Evolutionary conservation across 2,329 filamentous ascomycete species (phyloP).

Genomic region (Fusarium equiseti): DNA sequence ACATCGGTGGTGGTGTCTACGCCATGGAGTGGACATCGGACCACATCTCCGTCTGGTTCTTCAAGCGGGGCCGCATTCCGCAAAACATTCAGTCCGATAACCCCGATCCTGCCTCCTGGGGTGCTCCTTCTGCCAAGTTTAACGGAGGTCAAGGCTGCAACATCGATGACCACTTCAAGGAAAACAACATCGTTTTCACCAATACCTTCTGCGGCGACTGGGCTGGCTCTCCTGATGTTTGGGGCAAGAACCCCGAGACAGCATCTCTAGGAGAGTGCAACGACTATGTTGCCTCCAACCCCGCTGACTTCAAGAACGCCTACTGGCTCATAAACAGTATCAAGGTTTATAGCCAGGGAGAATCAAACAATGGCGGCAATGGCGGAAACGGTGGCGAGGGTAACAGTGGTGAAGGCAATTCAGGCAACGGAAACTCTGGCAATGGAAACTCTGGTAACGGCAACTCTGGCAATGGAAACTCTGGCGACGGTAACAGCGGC

Average conservation of each 20-base stretch:
- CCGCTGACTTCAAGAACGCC: conserved; percentile 75
- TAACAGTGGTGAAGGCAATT: conserved; percentile 1
- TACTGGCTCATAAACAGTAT: conserved; percentile 84
- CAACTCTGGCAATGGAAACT: background rate
- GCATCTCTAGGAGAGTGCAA: conserved; percentile 74
- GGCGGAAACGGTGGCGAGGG: background rate
- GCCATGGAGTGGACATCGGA: conserved; percentile 80
- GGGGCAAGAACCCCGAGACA: conserved; percentile 69
- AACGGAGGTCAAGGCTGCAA: conserved; percentile 74
- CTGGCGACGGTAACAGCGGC: background rate
- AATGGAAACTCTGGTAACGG: background rate
- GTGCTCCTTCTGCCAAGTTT: conserved; percentile 76
- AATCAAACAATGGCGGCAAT: conserved; percentile 3
- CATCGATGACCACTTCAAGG: conserved; percentile 75
- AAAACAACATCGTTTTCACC: conserved; percentile 83
- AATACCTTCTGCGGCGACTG: conserved; percentile 90
- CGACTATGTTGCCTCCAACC: conserved; percentile 78
- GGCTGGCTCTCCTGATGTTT: conserved; percentile 75
- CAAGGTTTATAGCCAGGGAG: conserved; percentile 65
- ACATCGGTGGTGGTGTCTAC: conserved; percentile 75
- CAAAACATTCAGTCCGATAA: conserved; percentile 68
- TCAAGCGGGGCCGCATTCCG: conserved; percentile 75
- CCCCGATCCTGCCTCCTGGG: conserved; percentile 78
- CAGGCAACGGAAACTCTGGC: background rate
- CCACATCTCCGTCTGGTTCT: conserved; percentile 85